Base-by-base conservation (phyloP, 805 yeast species). In the Candida insectorum region DNA sequence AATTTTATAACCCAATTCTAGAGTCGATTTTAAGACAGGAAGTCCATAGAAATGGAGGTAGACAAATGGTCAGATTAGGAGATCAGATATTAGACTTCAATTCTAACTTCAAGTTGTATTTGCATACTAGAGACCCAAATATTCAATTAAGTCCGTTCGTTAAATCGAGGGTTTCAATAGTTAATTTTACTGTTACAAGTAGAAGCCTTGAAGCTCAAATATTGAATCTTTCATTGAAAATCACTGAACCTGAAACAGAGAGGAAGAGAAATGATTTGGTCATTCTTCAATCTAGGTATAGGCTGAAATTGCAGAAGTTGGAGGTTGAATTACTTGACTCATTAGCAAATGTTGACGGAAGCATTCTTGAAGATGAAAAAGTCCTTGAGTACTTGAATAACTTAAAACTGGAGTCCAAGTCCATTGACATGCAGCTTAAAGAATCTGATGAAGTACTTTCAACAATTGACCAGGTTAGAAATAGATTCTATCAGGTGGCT, bases 101-200 rank as follows among this genome's bases (percentile, higher is more conserved):
- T 6, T 65, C 77, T 0, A 69, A 74, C 3, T 88, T 88, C 64
- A 63, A 62, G 36, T 45, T 91, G 24, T 71, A 61, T 24, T 52
- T 91, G 24, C 71, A 77, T 41, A 73, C 96, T 0, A 72, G 69
- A 30, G 86, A 85, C 46, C 63, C 81, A 0, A 52, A 62, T 3
- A 55, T 69, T 2, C 31, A 24, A 0, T 45, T 82, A 2, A 57
- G 81, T 0, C 62, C 81, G 2, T 80, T 73, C 50, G 63, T 87
- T n/a, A 48, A 71, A 10, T 66, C 88, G 11, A 62, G 93, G 36
- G 73, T 84, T 8, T 63, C 79, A 3, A 49, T 79, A 8, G 64
- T 85, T 13, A 85, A 86, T 54, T 91, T 81, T 54, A 70, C 88
- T 0, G 62, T 84, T n/a, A 83, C 95, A 1, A 65, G 73, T 26